Conservation (phyloP, 2,329 filamentous ascomycete species). For the Dothistroma pini region DNA sequence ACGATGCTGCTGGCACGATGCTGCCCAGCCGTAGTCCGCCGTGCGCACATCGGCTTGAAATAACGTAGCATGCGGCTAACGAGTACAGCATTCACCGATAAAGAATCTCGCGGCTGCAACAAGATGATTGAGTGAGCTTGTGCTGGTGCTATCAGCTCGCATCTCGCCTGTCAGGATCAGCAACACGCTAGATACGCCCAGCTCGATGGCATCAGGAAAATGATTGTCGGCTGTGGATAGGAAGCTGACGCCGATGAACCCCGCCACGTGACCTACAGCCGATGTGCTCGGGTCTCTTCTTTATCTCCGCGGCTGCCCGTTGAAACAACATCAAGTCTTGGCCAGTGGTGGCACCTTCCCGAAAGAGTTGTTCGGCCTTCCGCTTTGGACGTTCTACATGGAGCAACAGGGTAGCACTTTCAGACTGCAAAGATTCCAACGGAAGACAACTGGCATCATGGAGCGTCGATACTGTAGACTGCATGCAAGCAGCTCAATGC, state of each 20-base stretch:
- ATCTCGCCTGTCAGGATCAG: background rate
- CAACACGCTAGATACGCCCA: background rate
- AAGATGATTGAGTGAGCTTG: background rate
- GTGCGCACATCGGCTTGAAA: background rate
- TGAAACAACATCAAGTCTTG: background rate
- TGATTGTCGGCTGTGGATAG: background rate
- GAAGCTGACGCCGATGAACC: background rate
- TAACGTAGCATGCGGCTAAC: background rate
- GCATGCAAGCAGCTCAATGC: background rate
- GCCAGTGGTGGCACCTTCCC: background rate
- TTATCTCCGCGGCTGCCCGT: background rate
- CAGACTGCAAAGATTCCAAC: background rate
- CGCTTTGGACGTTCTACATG: background rate
- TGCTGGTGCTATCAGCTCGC: background rate
- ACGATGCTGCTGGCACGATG: background rate
- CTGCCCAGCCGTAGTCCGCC: background rate
- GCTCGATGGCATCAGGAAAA: background rate
- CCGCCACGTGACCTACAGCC: background rate
- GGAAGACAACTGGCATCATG: background rate
- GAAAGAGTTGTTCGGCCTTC: background rate
- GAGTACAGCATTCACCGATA: background rate
- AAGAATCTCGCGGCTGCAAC: background rate
- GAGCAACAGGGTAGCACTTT: background rate
- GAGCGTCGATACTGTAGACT: background rate
- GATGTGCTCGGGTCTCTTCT: background rate